Conservation (phyloP, 2,329 filamentous ascomycete species). For the Epichloe elymi region DNA sequence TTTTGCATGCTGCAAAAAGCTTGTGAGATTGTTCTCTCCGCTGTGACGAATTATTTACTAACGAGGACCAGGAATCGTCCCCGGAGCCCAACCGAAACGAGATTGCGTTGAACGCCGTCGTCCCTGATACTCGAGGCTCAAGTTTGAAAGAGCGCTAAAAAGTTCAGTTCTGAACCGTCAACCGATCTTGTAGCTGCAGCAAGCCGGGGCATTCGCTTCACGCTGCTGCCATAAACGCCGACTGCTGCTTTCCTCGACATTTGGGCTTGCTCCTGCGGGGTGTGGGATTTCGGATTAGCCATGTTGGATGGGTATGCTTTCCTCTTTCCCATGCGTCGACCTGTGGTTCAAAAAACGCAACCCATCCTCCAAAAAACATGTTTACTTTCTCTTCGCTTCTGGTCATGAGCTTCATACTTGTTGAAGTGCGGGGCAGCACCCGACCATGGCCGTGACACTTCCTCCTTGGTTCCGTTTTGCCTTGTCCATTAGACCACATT, state of each 20-base stretch:
- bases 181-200: neutral
- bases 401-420: neutral
- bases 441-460: conserved; percentile 1
- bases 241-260: conserved; percentile 6
- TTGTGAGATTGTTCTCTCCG: neutral
- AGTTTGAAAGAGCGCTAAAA: neutral
- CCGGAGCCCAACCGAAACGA: conserved; percentile 16
- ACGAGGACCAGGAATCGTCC: conserved; percentile 8
- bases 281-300: conserved; percentile 5
- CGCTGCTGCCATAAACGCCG: neutral
- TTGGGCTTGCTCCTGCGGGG: conserved; percentile 12
- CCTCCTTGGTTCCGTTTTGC: conserved; percentile 2
- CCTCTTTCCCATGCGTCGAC: conserved; percentile 7
- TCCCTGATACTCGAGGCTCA: neutral
- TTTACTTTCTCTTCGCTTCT: neutral
- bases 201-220: neutral
- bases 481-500: conserved; percentile 1
- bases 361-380: neutral
- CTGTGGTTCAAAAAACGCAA: neutral
- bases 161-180: neutral
- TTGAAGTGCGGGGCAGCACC: conserved; percentile 5
- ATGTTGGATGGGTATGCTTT: conserved; percentile 28
- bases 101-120: neutral
- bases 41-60: conserved; percentile 9
- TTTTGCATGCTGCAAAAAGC: neutral